Base-by-base conservation (phyloP, 164 flowering plant genomes). In the Berberis vulgaris region DNA sequence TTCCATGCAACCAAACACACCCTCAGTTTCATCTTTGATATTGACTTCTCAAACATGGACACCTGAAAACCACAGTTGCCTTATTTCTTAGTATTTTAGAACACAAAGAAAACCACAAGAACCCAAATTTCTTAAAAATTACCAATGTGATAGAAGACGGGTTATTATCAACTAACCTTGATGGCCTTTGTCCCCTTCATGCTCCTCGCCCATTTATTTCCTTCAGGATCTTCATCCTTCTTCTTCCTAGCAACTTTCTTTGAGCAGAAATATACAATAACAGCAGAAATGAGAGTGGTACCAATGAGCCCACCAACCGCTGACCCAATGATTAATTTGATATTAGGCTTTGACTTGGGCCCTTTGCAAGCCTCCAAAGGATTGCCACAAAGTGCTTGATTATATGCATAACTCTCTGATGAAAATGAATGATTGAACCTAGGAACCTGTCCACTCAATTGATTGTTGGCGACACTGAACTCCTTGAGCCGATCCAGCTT, bases 181-280 rank as follows among this genome's bases (percentile, higher is more conserved):
- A 84, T 77, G 69, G 70, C 80, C 71, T 86, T 87, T 26, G 76
- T 60, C 67, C 89, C 91, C 72, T 81, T 82, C 2, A 92, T 69
- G 68, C 69, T 77, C 79, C 72, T 86, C 11, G 96, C 87, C 98
- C 98, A 92, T 72, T 77, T 84, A 66, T 93, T 89, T 57, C 86
- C 96, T 63, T 86, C 83, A 45, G 82, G 88, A 62, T 92, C 96
- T 49, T 80, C 93, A 26, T 78, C 84, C 80, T 77, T 84, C 84
- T 81, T 75, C 5, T 65, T 76, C 8, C 65, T 55, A 5, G 38
- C 42, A 43, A 66, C 67, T 63, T 62, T 80, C 47, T 84, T 78
- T 39, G 68, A 58, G 64, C 46, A 74, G 70, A 73, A 78, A 60
- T 57, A 69, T 72, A 87, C 13, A 42, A 54, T 74, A 53, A 79